Evolutionary conservation across 2,329 filamentous ascomycete genomes (phyloP).

Genomic region (Aureobasidium leucospermi): DNA sequence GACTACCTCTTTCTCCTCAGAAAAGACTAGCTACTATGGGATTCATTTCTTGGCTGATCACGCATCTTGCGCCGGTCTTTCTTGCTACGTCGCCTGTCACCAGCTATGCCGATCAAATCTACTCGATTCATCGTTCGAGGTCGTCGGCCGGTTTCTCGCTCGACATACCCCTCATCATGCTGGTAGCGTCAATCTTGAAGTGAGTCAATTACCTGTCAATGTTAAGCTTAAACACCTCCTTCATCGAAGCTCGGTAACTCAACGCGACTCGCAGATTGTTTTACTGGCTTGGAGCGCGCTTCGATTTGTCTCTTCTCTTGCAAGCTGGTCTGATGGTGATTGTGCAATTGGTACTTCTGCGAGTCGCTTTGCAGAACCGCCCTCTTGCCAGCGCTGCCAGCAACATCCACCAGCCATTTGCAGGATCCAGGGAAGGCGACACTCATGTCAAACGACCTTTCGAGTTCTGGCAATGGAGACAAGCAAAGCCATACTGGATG

Average conservation of each 20-base stretch:
- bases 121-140: constrained; percentile 53
- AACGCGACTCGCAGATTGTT: constrained; percentile 43
- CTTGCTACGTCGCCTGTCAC: constrained; percentile 57
- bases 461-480: constrained; percentile 77
- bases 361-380: constrained; percentile 54
- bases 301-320: constrained; percentile 50
- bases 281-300: constrained; percentile 59
- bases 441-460: constrained; percentile 53
- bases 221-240: not conserved
- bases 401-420: constrained; percentile 51
- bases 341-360: constrained; percentile 52
- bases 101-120: constrained; percentile 60
- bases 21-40: not conserved
- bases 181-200: constrained; percentile 57
- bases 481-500: constrained; percentile 70
- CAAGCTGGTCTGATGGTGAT: constrained; percentile 55
- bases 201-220: constrained; percentile 24
- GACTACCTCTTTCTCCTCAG: not conserved
- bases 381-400: constrained; percentile 31
- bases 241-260: not conserved
- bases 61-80: constrained; percentile 31
- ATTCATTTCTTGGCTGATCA: constrained; percentile 27
- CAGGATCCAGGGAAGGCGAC: constrained; percentile 39
- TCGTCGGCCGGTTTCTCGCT: constrained; percentile 58
- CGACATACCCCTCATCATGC: constrained; percentile 61